These are phyloP conservation scores for Kluyveromyces sp. DNA, from an alignment of 1,139 yeast species.

Conservation along the genomic window DNA sequence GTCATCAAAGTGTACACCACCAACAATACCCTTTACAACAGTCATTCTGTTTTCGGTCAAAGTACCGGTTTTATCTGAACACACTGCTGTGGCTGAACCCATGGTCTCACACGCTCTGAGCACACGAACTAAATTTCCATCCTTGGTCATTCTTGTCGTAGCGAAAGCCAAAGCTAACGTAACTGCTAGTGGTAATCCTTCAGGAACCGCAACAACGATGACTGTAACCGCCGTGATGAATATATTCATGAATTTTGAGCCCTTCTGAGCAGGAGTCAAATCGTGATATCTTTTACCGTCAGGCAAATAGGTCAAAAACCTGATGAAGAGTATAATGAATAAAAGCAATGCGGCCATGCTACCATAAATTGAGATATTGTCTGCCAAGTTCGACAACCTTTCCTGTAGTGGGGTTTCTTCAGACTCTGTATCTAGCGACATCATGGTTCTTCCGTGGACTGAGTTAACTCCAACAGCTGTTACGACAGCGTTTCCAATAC, in stretches of 20 bases:
- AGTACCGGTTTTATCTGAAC: conserved; percentile 97
- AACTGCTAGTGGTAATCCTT: conserved; percentile 94
- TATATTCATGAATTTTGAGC: conserved; percentile 74
- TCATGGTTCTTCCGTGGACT: conserved; percentile 85
- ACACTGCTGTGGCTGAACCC: conserved; percentile 97
- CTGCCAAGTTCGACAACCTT: conserved; percentile 76
- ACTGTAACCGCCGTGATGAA: conserved; percentile 87
- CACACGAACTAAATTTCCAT: conserved; percentile 92
- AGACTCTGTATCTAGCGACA: conserved; percentile 62
- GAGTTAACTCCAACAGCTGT: conserved; percentile 90
- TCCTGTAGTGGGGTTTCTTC: conserved; percentile 88
- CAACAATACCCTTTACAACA: conserved; percentile 69
- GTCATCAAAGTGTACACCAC: conserved; percentile 36
- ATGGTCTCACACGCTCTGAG: conserved; percentile 92
- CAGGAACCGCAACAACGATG: conserved; percentile 97
- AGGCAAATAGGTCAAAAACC: conserved; percentile 65
- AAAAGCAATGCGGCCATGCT: conserved; percentile 73
- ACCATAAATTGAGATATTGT: conserved; percentile 90
- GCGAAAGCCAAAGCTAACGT: conserved; percentile 96
- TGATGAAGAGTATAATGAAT: conserved; percentile 69
- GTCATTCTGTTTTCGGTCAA: conserved; percentile 90
- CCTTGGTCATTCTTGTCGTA: conserved; percentile 95
- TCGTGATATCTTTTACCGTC: conserved; percentile 42
- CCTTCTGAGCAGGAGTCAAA: conserved; percentile 63
- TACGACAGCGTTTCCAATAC: conserved; percentile 78